These are phyloP conservation scores for Oidiodendron maius DNA, from an alignment of 495 filamentous ascomycete species.

Conservation along the genomic window DNA sequence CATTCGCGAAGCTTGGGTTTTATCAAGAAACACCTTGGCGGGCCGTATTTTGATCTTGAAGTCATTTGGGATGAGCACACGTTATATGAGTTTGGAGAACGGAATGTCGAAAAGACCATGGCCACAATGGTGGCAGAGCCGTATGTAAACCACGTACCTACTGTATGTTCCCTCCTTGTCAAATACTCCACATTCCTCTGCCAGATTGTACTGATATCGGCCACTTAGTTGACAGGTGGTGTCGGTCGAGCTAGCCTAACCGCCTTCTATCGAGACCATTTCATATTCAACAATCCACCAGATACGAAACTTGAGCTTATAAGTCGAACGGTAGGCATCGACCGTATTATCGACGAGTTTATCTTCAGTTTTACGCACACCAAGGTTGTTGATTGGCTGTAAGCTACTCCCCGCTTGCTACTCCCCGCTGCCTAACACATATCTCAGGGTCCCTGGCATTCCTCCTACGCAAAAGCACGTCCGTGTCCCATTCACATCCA, in stretches of 20 bases:
- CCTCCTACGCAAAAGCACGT: slow-evolving; percentile 63
- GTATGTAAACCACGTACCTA: slow-evolving; percentile 55
- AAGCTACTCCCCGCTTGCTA: slow-evolving; percentile 12
- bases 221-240: slow-evolving; percentile 52
- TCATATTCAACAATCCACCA: slow-evolving; percentile 63
- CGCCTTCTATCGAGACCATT: slow-evolving; percentile 68
- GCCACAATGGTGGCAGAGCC: slow-evolving; percentile 52
- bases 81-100: slow-evolving; percentile 45
- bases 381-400: slow-evolving; percentile 69
- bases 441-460: slow-evolving; percentile 54
- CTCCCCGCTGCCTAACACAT: too few species aligned
- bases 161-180: slow-evolving; percentile 16
- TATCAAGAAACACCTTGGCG: slow-evolving; percentile 41
- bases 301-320: slow-evolving; percentile 64
- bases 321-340: slow-evolving; percentile 59
- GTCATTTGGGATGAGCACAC: slow-evolving; percentile 57
- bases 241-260: slow-evolving; percentile 62
- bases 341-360: slow-evolving; percentile 53
- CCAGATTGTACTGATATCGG: not conserved
- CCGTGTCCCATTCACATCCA: slow-evolving; percentile 65
- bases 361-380: slow-evolving; percentile 64
- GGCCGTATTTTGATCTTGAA: slow-evolving; percentile 54
- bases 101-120: slow-evolving; percentile 49
- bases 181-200: not conserved
- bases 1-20: slow-evolving; percentile 48